These are phyloP conservation scores for Plasmopara halstedii DNA, from an alignment of 352 stramenopile genomes.

Conservation along the genomic window DNA sequence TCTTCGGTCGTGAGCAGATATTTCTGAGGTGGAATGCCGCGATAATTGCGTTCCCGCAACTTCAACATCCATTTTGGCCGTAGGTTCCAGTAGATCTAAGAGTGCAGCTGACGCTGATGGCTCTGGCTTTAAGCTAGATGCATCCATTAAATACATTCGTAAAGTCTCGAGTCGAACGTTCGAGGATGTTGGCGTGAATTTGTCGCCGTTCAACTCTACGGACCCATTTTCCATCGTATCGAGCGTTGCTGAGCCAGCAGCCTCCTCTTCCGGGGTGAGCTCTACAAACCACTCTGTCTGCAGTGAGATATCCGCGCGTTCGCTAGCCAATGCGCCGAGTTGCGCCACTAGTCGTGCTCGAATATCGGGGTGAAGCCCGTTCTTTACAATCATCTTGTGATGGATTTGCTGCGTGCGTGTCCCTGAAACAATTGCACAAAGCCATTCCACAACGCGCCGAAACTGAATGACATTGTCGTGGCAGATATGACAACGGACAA, in stretches of 20 bases:
- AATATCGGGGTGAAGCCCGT: constrained; percentile 63
- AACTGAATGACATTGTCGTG: constrained; percentile 65
- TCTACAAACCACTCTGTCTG: constrained; percentile 69
- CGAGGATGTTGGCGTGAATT: constrained; percentile 3
- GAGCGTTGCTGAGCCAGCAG: constrained; percentile 11
- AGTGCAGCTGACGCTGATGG: constrained; percentile 15
- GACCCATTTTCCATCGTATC: constrained; percentile 4
- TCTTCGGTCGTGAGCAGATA: not conserved
- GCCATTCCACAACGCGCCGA: constrained; percentile 57
- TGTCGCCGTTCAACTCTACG: constrained; percentile 7
- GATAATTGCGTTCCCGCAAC: not conserved
- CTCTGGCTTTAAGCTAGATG: constrained; percentile 19
- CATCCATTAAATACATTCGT: constrained; percentile 52
- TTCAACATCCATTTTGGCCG: constrained; percentile 1
- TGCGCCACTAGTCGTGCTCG: constrained; percentile 53
- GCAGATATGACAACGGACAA: constrained; percentile 61
- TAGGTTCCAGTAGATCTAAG: constrained; percentile 31
- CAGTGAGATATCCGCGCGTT: constrained; percentile 48
- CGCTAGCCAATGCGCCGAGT: constrained; percentile 50
- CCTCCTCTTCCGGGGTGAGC: constrained; percentile 30
- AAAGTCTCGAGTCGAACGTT: constrained; percentile 43
- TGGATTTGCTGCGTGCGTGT: constrained; percentile 41
- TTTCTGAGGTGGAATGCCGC: not conserved
- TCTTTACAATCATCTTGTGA: constrained; percentile 68
- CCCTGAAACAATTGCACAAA: constrained; percentile 54